Base-by-base conservation (phyloP, 345 rosid genomes). In the Lenwebbia sp. region DNA sequence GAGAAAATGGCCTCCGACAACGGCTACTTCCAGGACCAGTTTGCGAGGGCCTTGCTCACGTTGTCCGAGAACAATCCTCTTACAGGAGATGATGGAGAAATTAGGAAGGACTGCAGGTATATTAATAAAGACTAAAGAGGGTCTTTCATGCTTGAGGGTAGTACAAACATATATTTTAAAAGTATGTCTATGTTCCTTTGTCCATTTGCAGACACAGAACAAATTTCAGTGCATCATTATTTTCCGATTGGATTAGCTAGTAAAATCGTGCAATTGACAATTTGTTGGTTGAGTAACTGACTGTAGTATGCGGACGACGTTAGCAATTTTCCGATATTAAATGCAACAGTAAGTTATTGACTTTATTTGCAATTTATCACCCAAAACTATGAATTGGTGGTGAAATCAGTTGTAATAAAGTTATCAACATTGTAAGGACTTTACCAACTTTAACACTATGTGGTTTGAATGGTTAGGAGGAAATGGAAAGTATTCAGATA, bases 61-160 rank as follows among this genome's bases (percentile, higher is more conserved):
- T 86, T 97, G 85, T 96, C 98, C 1, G 98, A 97, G 93, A 93
- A 88, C 83, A 93, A 92, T 75, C 98, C 98, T 7, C 92, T 97
- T 15, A 92, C 93, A 0, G 97, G 89, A n/a, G 93, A 91, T 55
- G 89, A 90, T 76, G 98, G 98, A 4, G 97, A 97, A 89, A 86
- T 95, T n/a, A 93, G 98, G 88, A 92, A 90, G 88, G 97, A 95
- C 84, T 97, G 99, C 51, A 95, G 99, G 26, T 95, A 58, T 85
- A 94, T 92, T 6, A 96, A 94, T 85, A 10, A 23, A 33, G 78
- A 3, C 85, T 28, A 21, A 33, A 70, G 78, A 33, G 78, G 2
- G 41, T 62, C 76, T 8, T 30, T 62, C 23, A 37, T 19, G 78
- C 78, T 37, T 10, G 47, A 70, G 47, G 9, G 10, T 70, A 33